These are phyloP conservation scores for Neopestalotiopsis sp. DNA, from an alignment of 2,329 filamentous ascomycete genomes.

Conservation along the genomic window DNA sequence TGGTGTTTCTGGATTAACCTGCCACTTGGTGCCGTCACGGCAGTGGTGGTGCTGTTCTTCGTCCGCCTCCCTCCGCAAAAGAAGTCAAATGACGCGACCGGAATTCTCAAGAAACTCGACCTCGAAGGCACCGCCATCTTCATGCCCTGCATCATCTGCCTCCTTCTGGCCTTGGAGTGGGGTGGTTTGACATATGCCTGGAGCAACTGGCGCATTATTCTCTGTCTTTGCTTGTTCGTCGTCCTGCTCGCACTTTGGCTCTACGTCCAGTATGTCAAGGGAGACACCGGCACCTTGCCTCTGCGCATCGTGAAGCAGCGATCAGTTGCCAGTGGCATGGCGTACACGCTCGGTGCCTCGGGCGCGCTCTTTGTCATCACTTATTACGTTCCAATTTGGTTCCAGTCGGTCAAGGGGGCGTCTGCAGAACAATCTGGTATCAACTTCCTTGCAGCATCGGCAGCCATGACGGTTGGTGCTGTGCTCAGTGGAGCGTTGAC, in stretches of 20 bases:
- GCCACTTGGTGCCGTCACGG: slow-evolving; percentile 25
- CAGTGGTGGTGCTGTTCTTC: slow-evolving; percentile 24
- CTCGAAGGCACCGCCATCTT: slow-evolving; percentile 7
- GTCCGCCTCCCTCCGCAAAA: slow-evolving; percentile 14
- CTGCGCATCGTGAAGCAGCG: slow-evolving; percentile 27
- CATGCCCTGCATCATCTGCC: neutral
- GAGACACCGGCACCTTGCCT: slow-evolving; percentile 46
- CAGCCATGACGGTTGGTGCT: slow-evolving; percentile 18
- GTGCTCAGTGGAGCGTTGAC: slow-evolving; percentile 24
- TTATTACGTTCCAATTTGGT: slow-evolving; percentile 34
- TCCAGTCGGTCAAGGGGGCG: slow-evolving; percentile 32
- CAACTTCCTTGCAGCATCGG: slow-evolving; percentile 25
- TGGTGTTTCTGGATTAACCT: slow-evolving; percentile 31
- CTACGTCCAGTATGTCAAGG: slow-evolving; percentile 35
- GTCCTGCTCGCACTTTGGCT: slow-evolving; percentile 30
- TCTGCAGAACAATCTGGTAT: slow-evolving; percentile 35
- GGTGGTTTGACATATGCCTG: slow-evolving; percentile 40
- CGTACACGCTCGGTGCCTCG: slow-evolving; percentile 23
- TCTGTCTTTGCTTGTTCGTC: slow-evolving; percentile 29
- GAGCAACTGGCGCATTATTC: slow-evolving; percentile 36
- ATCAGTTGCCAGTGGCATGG: slow-evolving; percentile 29
- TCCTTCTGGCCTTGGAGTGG: slow-evolving; percentile 48
- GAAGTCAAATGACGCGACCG: neutral
- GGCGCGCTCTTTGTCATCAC: slow-evolving; percentile 20
- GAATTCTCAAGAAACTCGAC: slow-evolving; percentile 22